Evolutionary conservation across 352 stramenopile species (phyloP), one percentile per base, ranked within the genome.

Genomic region (Phytopythium cucurbitacearum): DNA sequence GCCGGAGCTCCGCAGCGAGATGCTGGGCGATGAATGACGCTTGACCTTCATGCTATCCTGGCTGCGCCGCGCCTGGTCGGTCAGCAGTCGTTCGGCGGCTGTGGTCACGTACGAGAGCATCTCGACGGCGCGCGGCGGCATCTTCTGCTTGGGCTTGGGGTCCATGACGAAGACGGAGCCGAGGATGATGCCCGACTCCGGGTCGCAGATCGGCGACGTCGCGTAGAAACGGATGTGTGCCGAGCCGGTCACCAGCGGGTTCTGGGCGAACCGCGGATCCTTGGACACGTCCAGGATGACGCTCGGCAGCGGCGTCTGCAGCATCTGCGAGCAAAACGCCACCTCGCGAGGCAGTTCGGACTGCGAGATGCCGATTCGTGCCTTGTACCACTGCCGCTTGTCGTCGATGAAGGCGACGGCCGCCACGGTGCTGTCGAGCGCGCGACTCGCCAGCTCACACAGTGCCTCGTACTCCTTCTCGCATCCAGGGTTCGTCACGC

Each of bases 141-240:
- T 39, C 15, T 69, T 60, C 0, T 54, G 40, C 53, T 89, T 89
- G 3, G 71, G 59, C 41, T 69, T 65, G 3, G 73, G 67, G 38
- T 94, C 83, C 76, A 94, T 90, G 6, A 87, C 83, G 54, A 91
- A 90, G n/a, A 94, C 78, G 0, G 83, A 89, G 10, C 83, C 83
- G 33, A 94, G 73, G 13, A 91, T 67, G 28, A 88, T 68, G 8
- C 70, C 58, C 0, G 67, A 75, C 9, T 53, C 64, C 0, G 80
- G 73, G 45, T 91, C 78, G 33, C 79, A 83, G 51, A 93, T 82
- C 0, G 82, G 80, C 6, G 73, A 73, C 2, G 73, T 76, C 7
- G 95, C 95, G 64, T 98, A 98, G 64, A 98, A 98, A 5, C 92
- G 82, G 53, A 98, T 96, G 64, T 85, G 68, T 3, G 89, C 87